Evolutionary conservation across 495 filamentous ascomycete genomes (phyloP).

Genomic region (Parachaetomium inaequale): DNA sequence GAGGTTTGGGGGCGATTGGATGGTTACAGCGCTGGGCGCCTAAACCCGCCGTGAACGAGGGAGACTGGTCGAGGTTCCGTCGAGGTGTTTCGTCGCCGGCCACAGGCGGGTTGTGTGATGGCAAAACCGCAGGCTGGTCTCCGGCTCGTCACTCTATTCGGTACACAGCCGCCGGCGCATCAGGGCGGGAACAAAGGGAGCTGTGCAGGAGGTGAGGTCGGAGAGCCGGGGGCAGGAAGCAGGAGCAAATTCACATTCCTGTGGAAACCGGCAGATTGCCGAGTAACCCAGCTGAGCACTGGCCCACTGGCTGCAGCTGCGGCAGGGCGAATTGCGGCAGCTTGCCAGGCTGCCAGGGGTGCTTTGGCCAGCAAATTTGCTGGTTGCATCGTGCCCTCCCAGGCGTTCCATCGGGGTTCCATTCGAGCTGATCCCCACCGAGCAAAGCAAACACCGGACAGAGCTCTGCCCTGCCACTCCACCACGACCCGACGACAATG

Average conservation of each 20-base stretch:
- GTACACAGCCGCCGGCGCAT: conserved; percentile 9
- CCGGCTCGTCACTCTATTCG: not conserved
- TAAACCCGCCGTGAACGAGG: conserved; percentile 13
- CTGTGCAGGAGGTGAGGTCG: conserved; percentile 10
- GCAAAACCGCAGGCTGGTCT: not conserved
- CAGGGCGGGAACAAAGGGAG: conserved; percentile 4
- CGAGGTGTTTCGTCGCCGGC: conserved; percentile 8
- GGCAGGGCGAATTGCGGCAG: conserved; percentile 23
- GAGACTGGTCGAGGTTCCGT: not conserved
- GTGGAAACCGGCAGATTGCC: conserved; percentile 41
- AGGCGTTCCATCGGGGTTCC: not conserved
- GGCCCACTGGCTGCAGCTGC: conserved; percentile 24
- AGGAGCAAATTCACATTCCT: conserved; percentile 37
- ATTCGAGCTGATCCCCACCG: not conserved
- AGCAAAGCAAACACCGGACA: not conserved
- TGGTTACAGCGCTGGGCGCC: conserved; percentile 19
- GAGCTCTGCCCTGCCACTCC: not conserved
- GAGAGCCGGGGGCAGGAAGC: conserved; percentile 7
- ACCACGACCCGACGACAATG: not conserved
- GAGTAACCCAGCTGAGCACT: conserved; percentile 33
- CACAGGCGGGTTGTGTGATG: conserved; percentile 2
- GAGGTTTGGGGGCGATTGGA: conserved; percentile 31
- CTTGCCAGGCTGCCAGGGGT: conserved; percentile 18
- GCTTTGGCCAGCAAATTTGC: conserved; percentile 13
- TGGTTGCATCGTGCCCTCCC: conserved; percentile 1